Evolutionary conservation across 2,329 filamentous ascomycete genomes (phyloP).

Genomic region (Xylaria multiplex): DNA sequence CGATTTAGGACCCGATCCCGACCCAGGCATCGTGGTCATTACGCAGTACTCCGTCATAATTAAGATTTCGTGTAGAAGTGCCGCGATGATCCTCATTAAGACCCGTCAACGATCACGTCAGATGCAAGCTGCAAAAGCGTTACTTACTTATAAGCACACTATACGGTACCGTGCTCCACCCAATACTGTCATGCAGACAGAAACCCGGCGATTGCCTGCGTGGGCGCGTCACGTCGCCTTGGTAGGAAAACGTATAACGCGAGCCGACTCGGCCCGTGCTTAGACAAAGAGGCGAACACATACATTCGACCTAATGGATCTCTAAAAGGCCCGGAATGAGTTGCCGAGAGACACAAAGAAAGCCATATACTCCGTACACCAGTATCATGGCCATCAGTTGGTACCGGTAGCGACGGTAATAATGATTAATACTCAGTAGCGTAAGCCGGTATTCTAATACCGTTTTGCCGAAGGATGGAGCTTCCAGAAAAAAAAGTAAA

Average conservation of each 20-base stretch:
- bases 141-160: neutral
- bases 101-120: constrained; percentile 28
- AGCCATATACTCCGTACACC: neutral
- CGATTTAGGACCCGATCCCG: neutral
- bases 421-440: neutral
- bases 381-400: neutral
- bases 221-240: constrained; percentile 18
- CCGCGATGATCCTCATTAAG: constrained; percentile 31
- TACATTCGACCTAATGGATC: neutral
- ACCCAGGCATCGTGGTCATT: constrained; percentile 13
- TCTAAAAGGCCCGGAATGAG: neutral
- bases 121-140: constrained; percentile 20
- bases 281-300: neutral
- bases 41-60: constrained; percentile 3
- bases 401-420: neutral
- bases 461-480: constrained; percentile 4
- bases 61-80: constrained; percentile 17
- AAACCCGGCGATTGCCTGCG: constrained; percentile 8
- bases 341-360: neutral
- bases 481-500: constrained; percentile 19
- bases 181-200: constrained; percentile 21
- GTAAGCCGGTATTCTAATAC: constrained; percentile 1
- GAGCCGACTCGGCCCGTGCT: neutral
- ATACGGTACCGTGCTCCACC: constrained; percentile 4
- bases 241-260: neutral